Evolutionary conservation across 208 protist genomes (phyloP).

Genomic region (Spironucleus salmonicida): DNA sequence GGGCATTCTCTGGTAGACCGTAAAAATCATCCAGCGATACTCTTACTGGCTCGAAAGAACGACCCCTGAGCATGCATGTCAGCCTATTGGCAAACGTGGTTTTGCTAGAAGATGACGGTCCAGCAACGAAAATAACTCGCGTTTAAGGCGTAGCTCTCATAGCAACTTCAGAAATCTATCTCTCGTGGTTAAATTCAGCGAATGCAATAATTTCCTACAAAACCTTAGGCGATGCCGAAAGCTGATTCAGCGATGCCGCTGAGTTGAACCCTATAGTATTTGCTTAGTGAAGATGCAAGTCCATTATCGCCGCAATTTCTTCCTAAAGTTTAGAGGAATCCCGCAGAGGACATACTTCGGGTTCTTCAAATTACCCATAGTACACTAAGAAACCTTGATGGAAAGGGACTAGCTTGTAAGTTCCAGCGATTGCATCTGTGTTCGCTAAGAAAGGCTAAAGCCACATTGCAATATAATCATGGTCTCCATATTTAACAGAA

Average conservation of each 20-base stretch:
- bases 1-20: slow-evolving; percentile 22
- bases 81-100: slow-evolving; percentile 45
- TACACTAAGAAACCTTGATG: neutral
- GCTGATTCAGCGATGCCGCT: neutral
- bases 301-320: neutral
- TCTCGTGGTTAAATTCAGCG: slow-evolving; percentile 17
- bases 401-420: neutral
- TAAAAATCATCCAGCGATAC: slow-evolving; percentile 47
- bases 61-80: slow-evolving; percentile 31
- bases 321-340: neutral
- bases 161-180: slow-evolving; percentile 7
- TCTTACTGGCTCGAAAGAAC: slow-evolving; percentile 30
- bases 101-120: slow-evolving; percentile 44
- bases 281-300: neutral
- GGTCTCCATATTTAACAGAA: neutral
- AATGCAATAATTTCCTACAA: neutral
- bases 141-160: neutral
- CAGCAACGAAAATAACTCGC: slow-evolving; percentile 41
- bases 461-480: neutral
- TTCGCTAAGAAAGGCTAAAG: neutral
- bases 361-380: neutral
- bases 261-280: neutral
- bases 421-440: neutral
- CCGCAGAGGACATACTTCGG: neutral
- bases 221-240: neutral